Evolutionary conservation across 805 yeast genomes (phyloP).

Genomic region (Nakazawaea siamensis): DNA sequence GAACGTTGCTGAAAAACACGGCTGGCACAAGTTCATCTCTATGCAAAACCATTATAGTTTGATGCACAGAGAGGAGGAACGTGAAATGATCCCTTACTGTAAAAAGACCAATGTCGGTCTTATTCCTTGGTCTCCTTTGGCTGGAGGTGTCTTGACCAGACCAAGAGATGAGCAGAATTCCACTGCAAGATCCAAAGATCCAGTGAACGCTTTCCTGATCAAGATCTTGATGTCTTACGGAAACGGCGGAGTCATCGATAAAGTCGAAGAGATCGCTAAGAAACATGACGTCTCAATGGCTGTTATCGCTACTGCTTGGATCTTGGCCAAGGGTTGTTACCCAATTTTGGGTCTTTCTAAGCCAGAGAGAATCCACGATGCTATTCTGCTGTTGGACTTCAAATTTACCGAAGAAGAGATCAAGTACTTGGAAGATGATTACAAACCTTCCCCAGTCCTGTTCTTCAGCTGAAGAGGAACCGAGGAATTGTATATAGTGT

Average conservation of each 20-base stretch:
- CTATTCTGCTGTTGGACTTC: constrained; percentile 32
- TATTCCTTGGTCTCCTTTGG: constrained; percentile 54
- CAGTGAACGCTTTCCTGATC: no score
- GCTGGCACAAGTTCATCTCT: constrained; percentile 49
- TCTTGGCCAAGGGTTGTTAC: constrained; percentile 35
- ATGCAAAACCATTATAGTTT: constrained; percentile 53
- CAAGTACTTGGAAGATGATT: constrained; percentile 29
- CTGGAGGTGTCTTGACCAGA: constrained; percentile 31
- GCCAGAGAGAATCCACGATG: constrained; percentile 43
- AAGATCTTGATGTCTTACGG: not conserved
- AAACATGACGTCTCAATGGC: constrained; percentile 45
- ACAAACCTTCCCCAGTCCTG: constrained; percentile 15
- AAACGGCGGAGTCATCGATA: constrained; percentile 28
- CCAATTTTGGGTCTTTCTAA: constrained; percentile 52
- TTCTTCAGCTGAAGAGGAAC: no score
- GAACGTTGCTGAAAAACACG: constrained; percentile 42
- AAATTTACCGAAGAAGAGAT: constrained; percentile 29
- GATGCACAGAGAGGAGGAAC: constrained; percentile 52
- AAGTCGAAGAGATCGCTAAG: constrained; percentile 50
- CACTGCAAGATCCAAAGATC: no score
- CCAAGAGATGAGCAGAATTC: not conserved
- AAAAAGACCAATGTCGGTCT: constrained; percentile 43
- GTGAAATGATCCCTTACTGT: constrained; percentile 50
- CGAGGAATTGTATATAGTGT: no score
- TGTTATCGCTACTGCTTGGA: constrained; percentile 45